These are phyloP conservation scores for Fusarium penzigii DNA, from an alignment of 2,329 filamentous ascomycete genomes.

Conservation along the genomic window DNA sequence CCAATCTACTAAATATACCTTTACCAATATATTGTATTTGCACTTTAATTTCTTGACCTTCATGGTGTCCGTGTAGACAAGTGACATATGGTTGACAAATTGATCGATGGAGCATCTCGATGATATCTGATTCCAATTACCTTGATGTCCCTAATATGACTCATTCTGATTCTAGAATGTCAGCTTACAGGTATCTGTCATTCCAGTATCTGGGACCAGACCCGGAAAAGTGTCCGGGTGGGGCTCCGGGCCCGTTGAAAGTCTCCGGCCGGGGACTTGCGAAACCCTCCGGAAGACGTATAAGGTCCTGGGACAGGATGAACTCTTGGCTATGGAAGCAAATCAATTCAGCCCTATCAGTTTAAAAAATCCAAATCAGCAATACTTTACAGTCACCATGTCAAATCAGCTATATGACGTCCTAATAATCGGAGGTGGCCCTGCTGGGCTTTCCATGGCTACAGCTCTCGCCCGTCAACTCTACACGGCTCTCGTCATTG, in stretches of 20 bases:
- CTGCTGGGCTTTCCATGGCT: constrained; percentile 50
- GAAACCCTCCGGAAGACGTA: constrained; percentile 10
- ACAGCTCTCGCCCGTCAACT: constrained; percentile 50
- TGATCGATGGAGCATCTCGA: no score
- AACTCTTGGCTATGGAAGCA: no score
- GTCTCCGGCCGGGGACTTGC: constrained; percentile 28
- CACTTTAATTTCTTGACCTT: background rate
- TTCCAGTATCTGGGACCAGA: background rate
- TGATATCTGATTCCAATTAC: no score
- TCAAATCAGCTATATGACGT: constrained; percentile 44
- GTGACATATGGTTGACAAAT: no score
- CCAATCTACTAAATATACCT: background rate
- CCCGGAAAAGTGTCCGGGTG: background rate
- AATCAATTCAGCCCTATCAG: no score
- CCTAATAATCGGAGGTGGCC: constrained; percentile 55
- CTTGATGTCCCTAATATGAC: background rate
- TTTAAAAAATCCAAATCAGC: background rate
- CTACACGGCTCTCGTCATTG: constrained; percentile 49
- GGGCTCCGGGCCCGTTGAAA: constrained; percentile 3
- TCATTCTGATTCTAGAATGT: background rate
- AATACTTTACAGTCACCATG: constrained; percentile 3
- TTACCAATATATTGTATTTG: background rate
- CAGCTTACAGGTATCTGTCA: background rate
- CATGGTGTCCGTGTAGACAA: no score
- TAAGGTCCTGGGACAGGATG: constrained; percentile 4